Evolutionary conservation across 805 yeast species (phyloP).

Genomic region (Metschnikowia baotianmanensis): DNA sequence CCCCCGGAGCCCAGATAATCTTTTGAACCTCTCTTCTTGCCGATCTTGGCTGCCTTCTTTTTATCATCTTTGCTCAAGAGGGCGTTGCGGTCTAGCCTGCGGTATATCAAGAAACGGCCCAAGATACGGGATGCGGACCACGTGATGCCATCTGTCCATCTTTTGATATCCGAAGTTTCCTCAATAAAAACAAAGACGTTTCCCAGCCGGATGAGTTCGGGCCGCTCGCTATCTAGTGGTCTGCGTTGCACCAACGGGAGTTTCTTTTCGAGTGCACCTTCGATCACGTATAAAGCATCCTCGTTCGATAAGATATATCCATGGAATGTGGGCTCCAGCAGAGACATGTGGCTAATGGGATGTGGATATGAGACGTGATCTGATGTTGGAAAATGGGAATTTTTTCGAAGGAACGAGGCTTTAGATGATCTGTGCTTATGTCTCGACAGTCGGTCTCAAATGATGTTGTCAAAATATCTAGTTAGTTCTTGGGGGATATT

Average conservation of each 20-base stretch:
- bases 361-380: background rate
- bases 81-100: conserved; percentile 51
- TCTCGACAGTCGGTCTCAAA: too few relatives aligned
- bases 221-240: conserved; percentile 78
- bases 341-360: background rate
- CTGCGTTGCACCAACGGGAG: conserved; percentile 68
- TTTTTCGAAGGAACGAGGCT: too few relatives aligned
- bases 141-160: conserved; percentile 96
- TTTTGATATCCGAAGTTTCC: conserved; percentile 74
- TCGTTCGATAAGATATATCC: conserved; percentile 80
- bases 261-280: conserved; percentile 66
- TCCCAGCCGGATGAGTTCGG: conserved; percentile 66
- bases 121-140: conserved; percentile 92
- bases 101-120: conserved; percentile 80
- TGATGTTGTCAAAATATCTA: too few relatives aligned
- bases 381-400: too few relatives aligned
- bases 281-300: conserved; percentile 80
- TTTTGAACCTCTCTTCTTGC: background rate
- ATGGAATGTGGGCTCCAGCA: conserved; percentile 19
- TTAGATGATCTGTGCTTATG: too few relatives aligned
- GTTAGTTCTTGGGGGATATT: too few relatives aligned
- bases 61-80: conserved; percentile 43
- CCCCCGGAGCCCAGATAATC: background rate
- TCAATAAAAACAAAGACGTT: conserved; percentile 83
- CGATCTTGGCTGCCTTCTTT: conserved; percentile 32